Conservation (phyloP, 2,329 filamentous ascomycete genomes). For the Cladosporium oxysporum region DNA sequence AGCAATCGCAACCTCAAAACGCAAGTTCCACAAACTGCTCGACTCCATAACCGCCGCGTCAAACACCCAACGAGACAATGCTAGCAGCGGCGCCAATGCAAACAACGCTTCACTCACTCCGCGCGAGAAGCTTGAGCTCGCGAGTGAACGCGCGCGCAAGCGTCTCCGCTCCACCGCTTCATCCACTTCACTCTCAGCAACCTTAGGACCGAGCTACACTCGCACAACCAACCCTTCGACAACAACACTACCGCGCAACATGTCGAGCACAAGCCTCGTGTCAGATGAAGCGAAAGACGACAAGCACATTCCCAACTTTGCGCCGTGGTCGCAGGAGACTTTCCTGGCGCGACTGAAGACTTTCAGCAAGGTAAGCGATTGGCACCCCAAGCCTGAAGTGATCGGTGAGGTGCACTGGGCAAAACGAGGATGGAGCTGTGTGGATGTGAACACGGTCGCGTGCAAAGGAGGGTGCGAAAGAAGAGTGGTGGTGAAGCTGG, state of each 20-base stretch:
- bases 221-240: conserved; percentile 14
- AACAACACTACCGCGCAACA: conserved; percentile 33
- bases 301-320: conserved; percentile 65
- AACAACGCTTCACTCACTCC: conserved; percentile 33
- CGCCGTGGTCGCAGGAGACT: conserved; percentile 79
- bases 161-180: conserved; percentile 35
- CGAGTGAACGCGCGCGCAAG: conserved; percentile 34
- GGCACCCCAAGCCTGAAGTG: conserved; percentile 85
- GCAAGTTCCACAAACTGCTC: conserved; percentile 76
- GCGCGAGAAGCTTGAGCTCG: conserved; percentile 27
- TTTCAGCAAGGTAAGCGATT: conserved; percentile 87
- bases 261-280: conserved; percentile 31
- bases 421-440: conserved; percentile 87
- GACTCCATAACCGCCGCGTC: conserved; percentile 57
- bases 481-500: conserved; percentile 79
- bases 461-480: conserved; percentile 80
- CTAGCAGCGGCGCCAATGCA: conserved; percentile 35
- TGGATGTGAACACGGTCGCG: conserved; percentile 77
- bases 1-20: conserved; percentile 74
- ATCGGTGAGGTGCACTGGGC: conserved; percentile 94
- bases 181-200: conserved; percentile 26
- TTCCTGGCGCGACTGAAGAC: conserved; percentile 81
- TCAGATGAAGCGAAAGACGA: conserved; percentile 21
- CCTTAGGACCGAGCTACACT: conserved; percentile 19
- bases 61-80: conserved; percentile 41